phyloP scores from a whole-genome alignment of 2,329 filamentous ascomycete genomes.

The Mycocentrospora acerina region DNA sequence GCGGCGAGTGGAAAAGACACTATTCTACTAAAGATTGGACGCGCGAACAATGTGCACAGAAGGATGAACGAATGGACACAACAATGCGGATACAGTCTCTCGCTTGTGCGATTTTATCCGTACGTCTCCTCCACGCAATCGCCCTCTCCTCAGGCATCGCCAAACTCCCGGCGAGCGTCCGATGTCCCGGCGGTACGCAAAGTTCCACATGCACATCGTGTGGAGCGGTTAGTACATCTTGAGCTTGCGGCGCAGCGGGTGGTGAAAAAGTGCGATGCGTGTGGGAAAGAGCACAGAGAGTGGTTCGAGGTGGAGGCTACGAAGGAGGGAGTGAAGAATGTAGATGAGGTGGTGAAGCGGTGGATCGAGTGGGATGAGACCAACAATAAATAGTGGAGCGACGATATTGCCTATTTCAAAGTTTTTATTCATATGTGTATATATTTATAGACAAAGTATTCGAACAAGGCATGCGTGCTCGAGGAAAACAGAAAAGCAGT shows the following conservation, averaged over 20 bases:
- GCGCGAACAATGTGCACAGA: slow-evolving; percentile 80
- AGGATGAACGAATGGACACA: slow-evolving; percentile 90
- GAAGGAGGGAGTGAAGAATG: slow-evolving; percentile 65
- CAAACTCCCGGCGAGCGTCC: slow-evolving; percentile 27
- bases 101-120: slow-evolving; percentile 88
- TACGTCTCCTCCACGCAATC: slow-evolving; percentile 56
- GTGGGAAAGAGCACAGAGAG: slow-evolving; percentile 83
- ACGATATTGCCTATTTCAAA: too few species aligned
- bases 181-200: slow-evolving; percentile 55
- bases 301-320: slow-evolving; percentile 91
- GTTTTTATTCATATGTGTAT: too few species aligned
- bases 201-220: slow-evolving; percentile 81
- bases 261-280: slow-evolving; percentile 69
- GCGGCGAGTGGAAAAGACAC: slow-evolving; percentile 51
- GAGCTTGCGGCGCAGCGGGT: slow-evolving; percentile 68
- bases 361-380: slow-evolving; percentile 84
- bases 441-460: too few species aligned
- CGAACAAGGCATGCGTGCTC: too few species aligned
- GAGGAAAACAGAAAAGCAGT: slow-evolving; percentile 14
- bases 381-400: neutral
- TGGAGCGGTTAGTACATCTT: slow-evolving; percentile 87
- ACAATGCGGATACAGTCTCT: slow-evolving; percentile 88
- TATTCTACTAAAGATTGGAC: slow-evolving; percentile 66
- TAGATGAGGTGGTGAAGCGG: slow-evolving; percentile 73
- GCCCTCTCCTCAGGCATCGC: slow-evolving; percentile 25